These are phyloP conservation scores for Smittium mucronatum DNA, from an alignment of 371 early-diverging fungal species.

Conservation along the genomic window DNA sequence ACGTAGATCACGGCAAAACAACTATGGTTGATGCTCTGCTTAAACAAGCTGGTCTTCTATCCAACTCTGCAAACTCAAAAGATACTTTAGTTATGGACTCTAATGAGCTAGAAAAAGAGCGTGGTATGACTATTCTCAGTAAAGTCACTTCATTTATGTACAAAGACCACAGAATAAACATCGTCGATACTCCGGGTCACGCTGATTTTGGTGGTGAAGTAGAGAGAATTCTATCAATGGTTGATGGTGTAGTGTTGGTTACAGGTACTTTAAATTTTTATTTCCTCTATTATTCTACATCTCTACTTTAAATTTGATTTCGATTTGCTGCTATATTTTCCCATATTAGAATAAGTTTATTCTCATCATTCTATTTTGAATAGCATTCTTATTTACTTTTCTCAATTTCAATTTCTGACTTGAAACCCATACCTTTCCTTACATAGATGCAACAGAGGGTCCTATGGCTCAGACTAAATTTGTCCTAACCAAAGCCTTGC, in stretches of 20 bases:
- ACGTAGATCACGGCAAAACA: constrained; percentile 89
- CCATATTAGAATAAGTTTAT: too few species aligned
- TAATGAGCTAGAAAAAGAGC: constrained; percentile 61
- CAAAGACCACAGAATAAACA: constrained; percentile 57
- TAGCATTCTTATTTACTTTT: too few species aligned
- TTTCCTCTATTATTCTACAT: too few species aligned
- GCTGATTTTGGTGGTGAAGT: constrained; percentile 73
- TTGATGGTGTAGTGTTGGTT: constrained; percentile 65
- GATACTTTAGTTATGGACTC: constrained; percentile 67
- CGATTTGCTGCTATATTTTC: too few species aligned
- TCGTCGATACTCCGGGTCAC: constrained; percentile 74
- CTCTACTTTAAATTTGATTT: too few species aligned
- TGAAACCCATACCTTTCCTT: too few species aligned
- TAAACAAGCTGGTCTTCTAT: constrained; percentile 32
- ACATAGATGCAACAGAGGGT: constrained; percentile 66
- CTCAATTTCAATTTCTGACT: too few species aligned
- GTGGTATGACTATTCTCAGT: constrained; percentile 72
- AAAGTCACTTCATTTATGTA: constrained; percentile 56
- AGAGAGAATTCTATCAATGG: constrained; percentile 71
- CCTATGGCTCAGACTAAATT: constrained; percentile 76
- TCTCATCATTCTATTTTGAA: too few species aligned
- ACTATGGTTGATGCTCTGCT: constrained; percentile 96
- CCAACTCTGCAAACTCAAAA: constrained; percentile 26
- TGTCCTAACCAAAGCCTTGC: constrained; percentile 60
- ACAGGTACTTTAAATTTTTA: constrained; percentile 5